Evolutionary conservation across 257 asterid genomes (phyloP).

Genomic region (Echites panduratus): DNA sequence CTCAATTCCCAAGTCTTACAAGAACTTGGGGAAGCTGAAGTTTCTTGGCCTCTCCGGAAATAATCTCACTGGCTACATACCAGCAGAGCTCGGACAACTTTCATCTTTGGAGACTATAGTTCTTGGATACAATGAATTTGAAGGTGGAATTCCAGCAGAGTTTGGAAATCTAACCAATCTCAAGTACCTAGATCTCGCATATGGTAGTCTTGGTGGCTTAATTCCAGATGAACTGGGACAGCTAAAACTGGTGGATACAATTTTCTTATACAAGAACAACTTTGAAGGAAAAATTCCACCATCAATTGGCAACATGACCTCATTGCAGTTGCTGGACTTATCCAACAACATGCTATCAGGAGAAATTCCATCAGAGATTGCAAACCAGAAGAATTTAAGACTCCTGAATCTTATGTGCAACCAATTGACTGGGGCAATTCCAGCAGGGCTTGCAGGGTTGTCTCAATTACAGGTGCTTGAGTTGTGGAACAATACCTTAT

Average conservation of each 20-base stretch:
- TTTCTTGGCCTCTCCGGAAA: constrained; percentile 80
- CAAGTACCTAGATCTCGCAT: constrained; percentile 56
- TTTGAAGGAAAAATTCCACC: constrained; percentile 48
- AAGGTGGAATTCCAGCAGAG: constrained; percentile 56
- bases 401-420: constrained; percentile 62
- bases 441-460: constrained; percentile 36
- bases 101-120: constrained; percentile 48
- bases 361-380: constrained; percentile 41
- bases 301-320: constrained; percentile 43
- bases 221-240: constrained; percentile 56
- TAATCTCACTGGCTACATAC: constrained; percentile 48
- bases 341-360: constrained; percentile 61
- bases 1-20: constrained; percentile 48
- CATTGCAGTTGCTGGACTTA: constrained; percentile 44
- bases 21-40: constrained; percentile 40
- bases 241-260: constrained; percentile 34
- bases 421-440: constrained; percentile 48
- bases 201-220: constrained; percentile 48
- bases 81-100: constrained; percentile 52
- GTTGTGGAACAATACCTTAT: constrained; percentile 65
- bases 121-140: constrained; percentile 54
- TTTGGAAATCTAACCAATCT: constrained; percentile 58
- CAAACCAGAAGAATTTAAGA: constrained; percentile 41
- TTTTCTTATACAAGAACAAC: constrained; percentile 52
- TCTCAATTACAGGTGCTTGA: constrained; percentile 42